phyloP scores from a whole-genome alignment of 2,329 filamentous ascomycete genomes.

The Aspergillus sp. region DNA sequence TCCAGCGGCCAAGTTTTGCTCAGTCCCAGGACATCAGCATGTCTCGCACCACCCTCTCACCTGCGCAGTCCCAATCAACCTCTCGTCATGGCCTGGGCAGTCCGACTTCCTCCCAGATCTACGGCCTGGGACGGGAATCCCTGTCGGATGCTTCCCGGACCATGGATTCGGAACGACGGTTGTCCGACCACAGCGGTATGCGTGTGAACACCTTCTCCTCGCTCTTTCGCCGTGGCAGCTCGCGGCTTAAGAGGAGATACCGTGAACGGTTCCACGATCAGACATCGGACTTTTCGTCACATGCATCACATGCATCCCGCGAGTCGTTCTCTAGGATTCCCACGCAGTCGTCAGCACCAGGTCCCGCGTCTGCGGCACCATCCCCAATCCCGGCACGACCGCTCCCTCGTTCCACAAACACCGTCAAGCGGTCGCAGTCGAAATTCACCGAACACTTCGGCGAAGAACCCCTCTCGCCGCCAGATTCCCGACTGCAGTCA shows the following conservation, averaged over 20 bases:
- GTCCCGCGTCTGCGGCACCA: conserved; percentile 2
- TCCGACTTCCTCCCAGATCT: conserved; percentile 49
- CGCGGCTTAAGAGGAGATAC: conserved; percentile 50
- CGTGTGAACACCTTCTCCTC: conserved; percentile 56
- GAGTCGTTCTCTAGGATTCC: conserved; percentile 67
- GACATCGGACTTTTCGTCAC: conserved; percentile 72
- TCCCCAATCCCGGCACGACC: conserved; percentile 32
- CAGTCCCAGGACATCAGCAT: conserved; percentile 28
- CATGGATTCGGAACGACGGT: conserved; percentile 47
- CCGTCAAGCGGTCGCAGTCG: conserved; percentile 75
- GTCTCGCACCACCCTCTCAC: conserved; percentile 27
- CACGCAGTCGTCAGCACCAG: conserved; percentile 42
- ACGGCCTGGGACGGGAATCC: conserved; percentile 45
- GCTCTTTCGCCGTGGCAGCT: conserved; percentile 64
- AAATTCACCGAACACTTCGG: conserved; percentile 90
- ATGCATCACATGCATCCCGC: conserved; percentile 79
- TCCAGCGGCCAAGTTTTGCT: conserved; percentile 24
- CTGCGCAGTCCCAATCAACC: conserved; percentile 41
- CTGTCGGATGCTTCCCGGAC: conserved; percentile 48
- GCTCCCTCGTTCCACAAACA: conserved; percentile 43
- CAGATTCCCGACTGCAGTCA: conserved; percentile 72
- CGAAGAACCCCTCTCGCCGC: conserved; percentile 77
- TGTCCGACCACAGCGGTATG: conserved; percentile 48
- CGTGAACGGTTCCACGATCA: conserved; percentile 42
- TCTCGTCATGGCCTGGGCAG: conserved; percentile 39